Percentiles rank a stretch among this genome's conserved stretches.
Evolutionary conservation across 2,329 filamentous ascomycete genomes (phyloP).

Genomic region (Diaporthe sp.): DNA sequence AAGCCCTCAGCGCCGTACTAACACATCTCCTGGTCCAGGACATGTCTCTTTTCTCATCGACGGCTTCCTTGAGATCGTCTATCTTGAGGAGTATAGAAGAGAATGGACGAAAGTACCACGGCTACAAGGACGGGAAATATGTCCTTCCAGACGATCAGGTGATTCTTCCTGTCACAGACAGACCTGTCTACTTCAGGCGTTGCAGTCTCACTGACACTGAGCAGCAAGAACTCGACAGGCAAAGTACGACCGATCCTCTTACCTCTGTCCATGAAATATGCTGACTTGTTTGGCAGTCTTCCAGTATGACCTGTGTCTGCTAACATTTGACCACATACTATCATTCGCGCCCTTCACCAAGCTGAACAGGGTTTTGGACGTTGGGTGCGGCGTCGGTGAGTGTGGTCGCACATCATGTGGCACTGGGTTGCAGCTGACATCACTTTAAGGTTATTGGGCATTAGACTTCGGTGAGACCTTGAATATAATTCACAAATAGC

Average conservation of each 20-base stretch:
- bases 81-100: conserved; percentile 50
- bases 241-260: conserved; percentile 44
- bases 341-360: conserved; percentile 60
- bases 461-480: conserved; percentile 48
- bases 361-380: conserved; percentile 60
- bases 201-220: conserved; percentile 38
- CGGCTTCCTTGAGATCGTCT: conserved; percentile 51
- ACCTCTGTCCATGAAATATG: background rate
- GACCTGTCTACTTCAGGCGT: background rate
- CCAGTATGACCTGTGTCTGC: conserved; percentile 55
- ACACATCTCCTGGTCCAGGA: conserved; percentile 42
- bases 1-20: background rate
- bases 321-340: conserved; percentile 59
- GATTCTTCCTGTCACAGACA: background rate
- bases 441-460: conserved; percentile 46
- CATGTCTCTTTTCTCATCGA: conserved; percentile 51
- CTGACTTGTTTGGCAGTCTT: conserved; percentile 45
- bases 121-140: conserved; percentile 56
- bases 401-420: conserved; percentile 15
- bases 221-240: conserved; percentile 54
- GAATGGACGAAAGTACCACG: conserved; percentile 57
- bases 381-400: conserved; percentile 64
- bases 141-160: conserved; percentile 56
- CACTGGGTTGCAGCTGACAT: conserved; percentile 33
- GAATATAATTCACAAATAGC: background rate